Evolutionary conservation across 306 rosid genomes (phyloP).

Genomic region (Vigna radiata): DNA sequence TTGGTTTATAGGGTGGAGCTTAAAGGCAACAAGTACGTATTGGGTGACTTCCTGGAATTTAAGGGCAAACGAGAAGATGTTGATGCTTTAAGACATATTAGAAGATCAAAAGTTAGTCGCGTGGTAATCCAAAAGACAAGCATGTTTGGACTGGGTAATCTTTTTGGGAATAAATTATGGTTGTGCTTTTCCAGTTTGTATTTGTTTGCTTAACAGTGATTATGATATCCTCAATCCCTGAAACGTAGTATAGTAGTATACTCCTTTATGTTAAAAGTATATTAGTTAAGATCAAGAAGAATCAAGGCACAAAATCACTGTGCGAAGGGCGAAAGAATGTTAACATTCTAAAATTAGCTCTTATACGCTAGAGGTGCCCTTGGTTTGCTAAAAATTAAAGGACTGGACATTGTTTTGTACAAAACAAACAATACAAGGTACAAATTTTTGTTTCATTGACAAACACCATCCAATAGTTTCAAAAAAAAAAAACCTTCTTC

Average conservation of each 20-base stretch:
- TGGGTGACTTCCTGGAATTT: constrained; percentile 93
- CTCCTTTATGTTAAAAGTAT: constrained; percentile 10
- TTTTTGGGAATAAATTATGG: constrained; percentile 18
- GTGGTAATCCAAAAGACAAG: constrained; percentile 78
- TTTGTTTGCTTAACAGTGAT: constrained; percentile 1
- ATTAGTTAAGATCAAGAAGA: constrained; percentile 21
- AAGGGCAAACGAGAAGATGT: constrained; percentile 88
- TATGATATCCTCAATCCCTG: constrained; percentile 22
- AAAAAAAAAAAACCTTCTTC: neutral
- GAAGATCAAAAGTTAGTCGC: constrained; percentile 80
- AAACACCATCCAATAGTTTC: neutral
- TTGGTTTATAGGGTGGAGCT: constrained; percentile 76
- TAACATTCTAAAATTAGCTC: constrained; percentile 4
- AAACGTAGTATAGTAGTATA: constrained; percentile 4
- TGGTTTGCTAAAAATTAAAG: constrained; percentile 23
- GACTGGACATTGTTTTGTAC: neutral
- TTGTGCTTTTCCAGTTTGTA: constrained; percentile 19
- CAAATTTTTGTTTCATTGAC: neutral
- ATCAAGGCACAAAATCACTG: constrained; percentile 12
- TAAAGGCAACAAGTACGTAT: constrained; percentile 70
- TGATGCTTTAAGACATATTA: constrained; percentile 64
- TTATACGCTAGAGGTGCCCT: neutral
- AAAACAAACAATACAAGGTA: neutral
- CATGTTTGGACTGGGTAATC: constrained; percentile 94
- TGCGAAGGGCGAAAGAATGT: neutral